These are phyloP conservation scores for Blumeria hordei DNA, from an alignment of 2,329 filamentous ascomycete species.

Conservation along the genomic window DNA sequence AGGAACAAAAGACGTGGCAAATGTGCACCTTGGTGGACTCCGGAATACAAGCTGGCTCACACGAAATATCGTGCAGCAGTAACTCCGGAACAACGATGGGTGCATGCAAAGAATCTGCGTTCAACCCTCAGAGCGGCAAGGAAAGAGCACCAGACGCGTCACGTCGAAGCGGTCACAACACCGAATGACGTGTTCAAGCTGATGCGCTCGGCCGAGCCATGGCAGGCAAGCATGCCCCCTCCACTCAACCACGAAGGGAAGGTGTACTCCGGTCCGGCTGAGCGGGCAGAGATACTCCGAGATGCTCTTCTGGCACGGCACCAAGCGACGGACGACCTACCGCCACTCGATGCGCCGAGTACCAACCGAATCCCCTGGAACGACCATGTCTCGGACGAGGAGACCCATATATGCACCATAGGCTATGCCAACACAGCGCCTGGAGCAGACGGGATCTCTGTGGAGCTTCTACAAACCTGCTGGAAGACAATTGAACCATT, in stretches of 20 bases:
- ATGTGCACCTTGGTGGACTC: neutral
- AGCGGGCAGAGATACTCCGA: neutral
- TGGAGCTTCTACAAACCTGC: neutral
- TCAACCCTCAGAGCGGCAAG: neutral
- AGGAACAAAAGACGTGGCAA: neutral
- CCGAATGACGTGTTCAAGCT: neutral
- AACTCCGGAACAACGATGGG: neutral
- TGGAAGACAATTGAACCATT: neutral
- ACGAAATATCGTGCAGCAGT: neutral
- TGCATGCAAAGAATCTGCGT: neutral
- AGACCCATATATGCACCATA: neutral
- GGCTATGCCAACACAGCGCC: neutral
- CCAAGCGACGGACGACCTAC: neutral
- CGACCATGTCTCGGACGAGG: neutral
- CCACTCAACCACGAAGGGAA: neutral
- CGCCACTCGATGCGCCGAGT: neutral
- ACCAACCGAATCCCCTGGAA: neutral
- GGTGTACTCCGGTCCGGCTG: neutral
- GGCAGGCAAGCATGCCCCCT: neutral
- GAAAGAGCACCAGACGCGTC: neutral
- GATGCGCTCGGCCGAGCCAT: neutral
- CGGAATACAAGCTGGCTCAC: neutral
- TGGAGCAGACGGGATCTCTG: neutral
- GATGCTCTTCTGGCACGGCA: neutral
- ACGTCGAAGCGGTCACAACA: neutral